These are phyloP conservation scores for Moringa oleifera DNA, from an alignment of 345 rosid species.

Conservation along the genomic window DNA sequence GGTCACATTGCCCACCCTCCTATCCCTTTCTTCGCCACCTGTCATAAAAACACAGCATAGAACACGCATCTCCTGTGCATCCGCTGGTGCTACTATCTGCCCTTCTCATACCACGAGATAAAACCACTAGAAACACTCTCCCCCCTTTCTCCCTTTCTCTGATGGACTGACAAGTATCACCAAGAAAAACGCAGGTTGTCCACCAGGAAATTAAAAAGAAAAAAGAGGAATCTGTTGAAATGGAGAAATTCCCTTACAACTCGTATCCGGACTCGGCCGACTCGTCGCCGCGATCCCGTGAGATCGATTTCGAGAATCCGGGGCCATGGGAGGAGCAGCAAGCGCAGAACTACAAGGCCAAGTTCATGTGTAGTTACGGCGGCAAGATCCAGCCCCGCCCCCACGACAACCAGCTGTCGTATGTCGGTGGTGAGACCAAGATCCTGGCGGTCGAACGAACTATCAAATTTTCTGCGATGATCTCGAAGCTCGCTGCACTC, in stretches of 20 bases:
- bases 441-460: slow-evolving; percentile 75
- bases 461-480: slow-evolving; percentile 48
- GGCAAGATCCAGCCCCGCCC: slow-evolving; percentile 97
- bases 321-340: slow-evolving; percentile 75
- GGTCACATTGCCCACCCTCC: too few relatives aligned
- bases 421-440: slow-evolving; percentile 88
- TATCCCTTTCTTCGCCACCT: too few relatives aligned
- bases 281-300: slow-evolving; percentile 94
- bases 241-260: slow-evolving; percentile 66
- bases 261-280: slow-evolving; percentile 84
- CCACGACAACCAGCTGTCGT: slow-evolving; percentile 83
- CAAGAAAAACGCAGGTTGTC: too few relatives aligned
- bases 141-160: too few relatives aligned
- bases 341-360: slow-evolving; percentile 45
- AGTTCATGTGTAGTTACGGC: slow-evolving; percentile 86
- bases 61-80: too few relatives aligned
- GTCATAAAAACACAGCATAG: too few relatives aligned
- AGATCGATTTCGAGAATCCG: slow-evolving; percentile 76
- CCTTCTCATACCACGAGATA: too few relatives aligned
- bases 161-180: too few relatives aligned
- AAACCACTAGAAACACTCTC: too few relatives aligned
- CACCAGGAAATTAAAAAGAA: too few relatives aligned
- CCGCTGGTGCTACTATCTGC: too few relatives aligned
- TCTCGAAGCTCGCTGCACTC: slow-evolving; percentile 56
- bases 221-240: too few relatives aligned